Percentiles rank a stretch among this genome's conserved stretches.
phyloP scores from a whole-genome alignment of 805 yeast species.

The Sugiyamaella floridensis region DNA sequence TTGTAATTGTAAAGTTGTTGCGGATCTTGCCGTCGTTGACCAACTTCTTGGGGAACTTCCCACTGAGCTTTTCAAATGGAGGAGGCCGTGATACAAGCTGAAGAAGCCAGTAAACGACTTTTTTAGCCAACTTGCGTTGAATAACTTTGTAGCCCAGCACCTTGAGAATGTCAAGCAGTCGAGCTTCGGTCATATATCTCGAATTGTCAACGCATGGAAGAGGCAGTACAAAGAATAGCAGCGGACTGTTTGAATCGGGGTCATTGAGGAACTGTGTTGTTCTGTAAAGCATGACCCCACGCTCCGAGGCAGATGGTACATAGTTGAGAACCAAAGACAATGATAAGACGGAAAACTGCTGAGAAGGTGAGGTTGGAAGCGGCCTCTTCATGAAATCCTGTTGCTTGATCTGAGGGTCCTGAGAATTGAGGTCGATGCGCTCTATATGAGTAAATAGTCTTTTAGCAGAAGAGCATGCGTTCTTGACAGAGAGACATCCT shows the following conservation, averaged over 20 bases:
- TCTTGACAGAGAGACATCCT: conserved; percentile 68
- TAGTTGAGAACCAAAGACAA: conserved; percentile 85
- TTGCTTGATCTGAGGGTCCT: conserved; percentile 59
- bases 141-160: conserved; percentile 52
- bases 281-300: conserved; percentile 74
- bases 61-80: conserved; percentile 32
- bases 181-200: conserved; percentile 54
- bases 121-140: conserved; percentile 52
- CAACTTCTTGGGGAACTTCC: conserved; percentile 39
- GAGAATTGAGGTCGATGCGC: conserved; percentile 76
- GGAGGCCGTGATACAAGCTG: conserved; percentile 16
- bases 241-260: conserved; percentile 23
- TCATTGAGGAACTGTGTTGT: conserved; percentile 48
- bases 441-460: conserved; percentile 45
- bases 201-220: conserved; percentile 81
- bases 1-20: conserved; percentile 61
- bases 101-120: conserved; percentile 67
- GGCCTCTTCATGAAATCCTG: conserved; percentile 84
- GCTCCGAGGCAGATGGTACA: conserved; percentile 59
- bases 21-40: conserved; percentile 49
- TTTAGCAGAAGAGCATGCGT: conserved; percentile 53
- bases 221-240: conserved; percentile 76
- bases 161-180: conserved; percentile 41
- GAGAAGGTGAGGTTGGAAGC: conserved; percentile 37
- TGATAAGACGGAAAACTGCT: conserved; percentile 57